These are phyloP conservation scores for Dendrostoma leiphaemia DNA, from an alignment of 2,329 filamentous ascomycete species.

Conservation along the genomic window DNA sequence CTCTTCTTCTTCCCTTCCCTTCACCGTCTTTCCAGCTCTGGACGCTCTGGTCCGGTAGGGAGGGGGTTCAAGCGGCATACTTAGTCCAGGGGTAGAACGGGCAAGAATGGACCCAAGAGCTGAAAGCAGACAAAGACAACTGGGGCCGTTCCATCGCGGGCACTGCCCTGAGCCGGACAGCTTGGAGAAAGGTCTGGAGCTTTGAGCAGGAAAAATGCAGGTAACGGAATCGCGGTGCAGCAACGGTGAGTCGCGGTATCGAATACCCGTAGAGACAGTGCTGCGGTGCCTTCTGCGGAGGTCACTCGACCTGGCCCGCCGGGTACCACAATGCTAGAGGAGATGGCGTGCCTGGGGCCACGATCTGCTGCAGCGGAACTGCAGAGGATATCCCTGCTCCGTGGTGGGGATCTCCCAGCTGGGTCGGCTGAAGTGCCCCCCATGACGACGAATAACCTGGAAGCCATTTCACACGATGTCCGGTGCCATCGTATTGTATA, in stretches of 20 bases:
- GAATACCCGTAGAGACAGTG: background rate
- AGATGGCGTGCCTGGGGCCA: background rate
- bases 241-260: background rate
- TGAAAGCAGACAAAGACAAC: too few species aligned
- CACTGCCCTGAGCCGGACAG: too few species aligned
- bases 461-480: constrained; percentile 9
- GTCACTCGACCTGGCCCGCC: too few species aligned
- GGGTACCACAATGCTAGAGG: background rate
- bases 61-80: too few species aligned
- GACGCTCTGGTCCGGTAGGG: background rate
- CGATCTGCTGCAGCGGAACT: background rate
- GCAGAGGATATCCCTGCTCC: constrained; percentile 11
- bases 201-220: too few species aligned
- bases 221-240: constrained; percentile 6
- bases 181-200: too few species aligned
- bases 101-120: background rate
- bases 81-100: too few species aligned
- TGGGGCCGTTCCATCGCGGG: too few species aligned
- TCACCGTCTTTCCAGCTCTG: background rate
- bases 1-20: too few species aligned
- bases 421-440: too few species aligned
- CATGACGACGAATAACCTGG: constrained; percentile 16
- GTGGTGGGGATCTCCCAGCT: constrained; percentile 6
- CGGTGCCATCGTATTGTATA: too few species aligned
- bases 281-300: background rate